Percentiles rank a stretch among this genome's conserved stretches.
Conservation (phyloP, 164 flowering plant species). For the Vitis rupestris region DNA sequence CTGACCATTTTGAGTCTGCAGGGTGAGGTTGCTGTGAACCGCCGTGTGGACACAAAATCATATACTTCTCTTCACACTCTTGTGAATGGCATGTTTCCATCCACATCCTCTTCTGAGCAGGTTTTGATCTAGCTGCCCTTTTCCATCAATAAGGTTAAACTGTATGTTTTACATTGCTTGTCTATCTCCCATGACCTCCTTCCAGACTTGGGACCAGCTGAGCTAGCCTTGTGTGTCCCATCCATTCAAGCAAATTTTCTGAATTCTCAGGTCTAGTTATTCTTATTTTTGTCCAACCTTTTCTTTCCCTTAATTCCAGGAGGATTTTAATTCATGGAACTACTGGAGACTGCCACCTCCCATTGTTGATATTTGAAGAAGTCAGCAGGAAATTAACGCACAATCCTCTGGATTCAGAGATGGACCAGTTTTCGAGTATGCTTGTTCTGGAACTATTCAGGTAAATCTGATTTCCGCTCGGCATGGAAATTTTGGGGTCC, state of each 20-base stretch:
- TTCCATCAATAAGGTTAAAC: no score
- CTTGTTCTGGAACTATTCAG: constrained; percentile 10
- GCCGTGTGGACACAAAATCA: constrained; percentile 72
- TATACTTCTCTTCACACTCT: constrained; percentile 76
- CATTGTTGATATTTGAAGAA: constrained; percentile 38
- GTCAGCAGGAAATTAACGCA: constrained; percentile 3
- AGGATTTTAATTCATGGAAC: constrained; percentile 93
- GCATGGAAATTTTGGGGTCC: not conserved
- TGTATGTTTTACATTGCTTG: not conserved
- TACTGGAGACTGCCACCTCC: constrained; percentile 83
- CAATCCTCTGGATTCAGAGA: constrained; percentile 6
- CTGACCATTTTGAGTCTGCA: constrained; percentile 25
- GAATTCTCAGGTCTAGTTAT: no score
- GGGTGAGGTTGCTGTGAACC: constrained; percentile 86
- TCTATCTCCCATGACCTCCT: not conserved
- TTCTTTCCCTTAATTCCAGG: constrained; percentile 40
- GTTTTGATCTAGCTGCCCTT: constrained; percentile 30
- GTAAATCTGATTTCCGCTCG: constrained; percentile 7
- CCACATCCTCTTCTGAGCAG: constrained; percentile 62
- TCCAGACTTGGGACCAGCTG: not conserved
- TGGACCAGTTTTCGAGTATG: constrained; percentile 2
- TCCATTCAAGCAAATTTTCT: no score
- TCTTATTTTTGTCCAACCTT: not conserved
- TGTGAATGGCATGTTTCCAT: constrained; percentile 89
- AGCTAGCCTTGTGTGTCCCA: not conserved